Evolutionary conservation across 2,329 filamentous ascomycete species (phyloP), one percentile per base, ranked within the genome.

Genomic region (Huntiella savannae): DNA sequence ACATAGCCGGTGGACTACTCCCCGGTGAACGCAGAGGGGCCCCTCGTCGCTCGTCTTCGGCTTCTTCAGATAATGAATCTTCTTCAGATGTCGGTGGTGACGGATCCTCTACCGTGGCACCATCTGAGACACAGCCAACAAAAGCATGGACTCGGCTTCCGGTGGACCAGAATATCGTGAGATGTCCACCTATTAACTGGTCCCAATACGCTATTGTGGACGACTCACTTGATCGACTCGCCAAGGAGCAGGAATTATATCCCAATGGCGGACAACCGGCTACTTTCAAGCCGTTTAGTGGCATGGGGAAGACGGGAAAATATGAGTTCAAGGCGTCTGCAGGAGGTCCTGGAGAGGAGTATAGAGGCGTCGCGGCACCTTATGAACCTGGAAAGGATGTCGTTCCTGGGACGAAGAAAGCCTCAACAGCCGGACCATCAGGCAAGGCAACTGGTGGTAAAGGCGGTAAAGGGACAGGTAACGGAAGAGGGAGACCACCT

Each of bases 181-280:
- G 87, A 36, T 85, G 79, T 63, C 88, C 88, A 6, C 81, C 84
- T 6, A 79, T 96, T 56, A 94, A 95, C 64, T 96, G 88, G 88
- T 75, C 78, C 10, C 87, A 94, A 58, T 96, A 96, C 60, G 83
- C 84, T 54, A 70, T 95, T n/a, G 77, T 91, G 3, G 45, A 45
- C 16, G 79, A 83, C 50, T 75, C 83, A 1, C 68, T 95, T 33
- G 85, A 95, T 60, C 82, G 77, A 58, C 67, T 95, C 52, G 87
- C 95, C 59, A 72, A 76, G 43, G 82, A 93, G 56, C 86, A 95
- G 62, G 63, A 77, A 45, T 63, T 66, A 42, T 71, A 73, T 46
- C 86, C 85, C 1, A 63, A 62, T 6, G 66, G 70, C 36, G 75
- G 75, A 1, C 59, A 58, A 11, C 75, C 75, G 0, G 69, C 68